phyloP scores from a whole-genome alignment of 345 rosid species.

The Camelina laxa region DNA sequence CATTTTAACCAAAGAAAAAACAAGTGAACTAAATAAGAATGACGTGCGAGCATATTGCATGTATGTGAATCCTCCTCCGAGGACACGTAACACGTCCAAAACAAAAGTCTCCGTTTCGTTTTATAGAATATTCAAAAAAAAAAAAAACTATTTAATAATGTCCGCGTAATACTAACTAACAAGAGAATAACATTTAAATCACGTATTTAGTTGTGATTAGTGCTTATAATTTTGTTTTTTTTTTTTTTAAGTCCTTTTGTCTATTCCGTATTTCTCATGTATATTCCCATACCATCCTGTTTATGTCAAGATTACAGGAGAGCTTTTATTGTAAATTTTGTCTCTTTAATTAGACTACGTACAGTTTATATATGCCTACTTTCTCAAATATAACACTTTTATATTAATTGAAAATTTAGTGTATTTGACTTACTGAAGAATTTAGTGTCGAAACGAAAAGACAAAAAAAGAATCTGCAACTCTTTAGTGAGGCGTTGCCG shows the following conservation, averaged over 20 bases:
- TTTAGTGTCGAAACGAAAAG: neutral
- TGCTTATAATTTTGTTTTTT: no score
- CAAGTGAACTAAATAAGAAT: neutral
- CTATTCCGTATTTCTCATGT: no score
- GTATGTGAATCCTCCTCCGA: slow-evolving; percentile 28
- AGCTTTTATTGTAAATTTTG: no score
- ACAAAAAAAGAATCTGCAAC: slow-evolving; percentile 33
- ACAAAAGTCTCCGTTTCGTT: slow-evolving; percentile 12
- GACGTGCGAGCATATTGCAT: slow-evolving; percentile 39
- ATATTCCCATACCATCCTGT: no score
- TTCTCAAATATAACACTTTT: neutral
- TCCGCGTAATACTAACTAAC: neutral
- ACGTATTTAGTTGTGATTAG: no score
- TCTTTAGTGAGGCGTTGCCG: slow-evolving; percentile 15
- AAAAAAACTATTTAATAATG: neutral
- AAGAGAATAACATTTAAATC: no score
- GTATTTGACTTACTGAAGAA: slow-evolving; percentile 1
- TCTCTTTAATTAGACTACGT: no score
- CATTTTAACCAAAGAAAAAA: no score
- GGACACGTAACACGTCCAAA: slow-evolving; percentile 30
- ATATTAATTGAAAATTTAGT: neutral
- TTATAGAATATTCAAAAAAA: neutral
- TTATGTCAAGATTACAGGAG: no score
- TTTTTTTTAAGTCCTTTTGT: no score
- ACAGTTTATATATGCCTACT: no score